Evolutionary conservation across 2,329 filamentous ascomycete genomes (phyloP), one percentile per base, ranked within the genome.

Genomic region (Fusarium miscanthi): DNA sequence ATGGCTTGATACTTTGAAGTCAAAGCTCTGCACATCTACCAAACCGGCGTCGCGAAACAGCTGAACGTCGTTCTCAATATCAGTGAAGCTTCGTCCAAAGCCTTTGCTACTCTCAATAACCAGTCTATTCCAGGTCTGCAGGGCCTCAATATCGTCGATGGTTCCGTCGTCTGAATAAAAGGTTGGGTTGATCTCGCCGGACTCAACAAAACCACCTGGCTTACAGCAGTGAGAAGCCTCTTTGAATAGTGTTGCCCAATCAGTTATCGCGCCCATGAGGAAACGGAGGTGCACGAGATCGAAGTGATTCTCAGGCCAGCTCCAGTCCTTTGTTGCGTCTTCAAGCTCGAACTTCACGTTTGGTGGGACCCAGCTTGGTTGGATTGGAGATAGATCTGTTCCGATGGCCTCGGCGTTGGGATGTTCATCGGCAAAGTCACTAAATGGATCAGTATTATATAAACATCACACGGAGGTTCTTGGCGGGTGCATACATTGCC

Each of bases 381-480:
- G 33, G 13, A 52, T 52, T 19, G 49, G 23, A 3, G 49, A 52
- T 4, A 52, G 33, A 23, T 52, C 33, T 27, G 49, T 43, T 27
- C 37, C 35, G 13, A 52, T 52, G 12, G 37, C 49, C 17, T 37
- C 49, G 2, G 4, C 19, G 19, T 16, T 37, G 13, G 49, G 33
- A 4, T 52, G 9, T 12, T 52, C 49, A 37, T 37, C 49, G 13
- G 49, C 49, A 25, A 52, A 52, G 13, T 52, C 49, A 52, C 49
- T 52, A 5, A 2, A 17, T 6, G 5, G 21, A 33, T 52, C 2
- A 52, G 17, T 6, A 11, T 11, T 12, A 4, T 9, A 11, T 23
- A 4, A 19, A 12, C 1, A 3, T 3, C 16, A 4, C 1, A 8
- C 11, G 0, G 5, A 8, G 3, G 16, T 33, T 12, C 6, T 25